Evolutionary conservation across 768 basidiomycete species (phyloP), one percentile per base, ranked within the genome.

Genomic region (Rhodotorula graminis): DNA sequence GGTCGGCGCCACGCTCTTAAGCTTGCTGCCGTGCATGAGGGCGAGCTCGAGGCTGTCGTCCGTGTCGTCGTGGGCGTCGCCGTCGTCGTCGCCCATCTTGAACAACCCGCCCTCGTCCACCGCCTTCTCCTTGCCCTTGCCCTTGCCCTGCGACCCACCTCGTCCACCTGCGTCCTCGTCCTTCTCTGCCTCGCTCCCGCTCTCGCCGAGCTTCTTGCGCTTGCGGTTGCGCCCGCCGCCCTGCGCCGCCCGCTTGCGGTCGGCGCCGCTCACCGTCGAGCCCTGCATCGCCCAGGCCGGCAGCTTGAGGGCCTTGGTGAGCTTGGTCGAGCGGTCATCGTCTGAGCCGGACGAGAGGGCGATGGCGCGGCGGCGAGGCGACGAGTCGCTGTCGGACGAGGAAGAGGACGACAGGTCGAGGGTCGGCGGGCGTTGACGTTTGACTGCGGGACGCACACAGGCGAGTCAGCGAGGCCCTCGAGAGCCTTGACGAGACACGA

Each of bases 281-380:
- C 29, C 46, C n/a, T 46, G 29, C 29, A 44, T 29, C 37, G 70
- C 64, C 63, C 63, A 64, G 10, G 19, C 61, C n/a, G 71, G 64
- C 27, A 64, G 60, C n/a, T 61, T 49, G 27, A 59, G 21, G 27
- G 27, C 25, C 57, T 63, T 53, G 55, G 29, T 40, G 7, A 21
- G 46, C 10, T 46, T 50, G 14, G 29, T 33, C 16, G 12, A 27
- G 15, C 7, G 2, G 25, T 33, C 31, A 4, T 27, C 21, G 47
- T 59, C 31, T 3, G 57, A 40, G n/a, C n/a, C 47, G 61, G 53
- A 37, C 37, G 37, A 44, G 25, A 40, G 27, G 15, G 31, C 33
- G 56, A 3, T 19, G 21, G 19, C 60, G 44, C 2, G n/a, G 12
- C 23, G 33, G 23, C 37, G 25, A 21, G 15, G 21, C 25, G 58